phyloP scores from a whole-genome alignment of 2,329 filamentous ascomycete genomes.

The Cordyceps javanica region DNA sequence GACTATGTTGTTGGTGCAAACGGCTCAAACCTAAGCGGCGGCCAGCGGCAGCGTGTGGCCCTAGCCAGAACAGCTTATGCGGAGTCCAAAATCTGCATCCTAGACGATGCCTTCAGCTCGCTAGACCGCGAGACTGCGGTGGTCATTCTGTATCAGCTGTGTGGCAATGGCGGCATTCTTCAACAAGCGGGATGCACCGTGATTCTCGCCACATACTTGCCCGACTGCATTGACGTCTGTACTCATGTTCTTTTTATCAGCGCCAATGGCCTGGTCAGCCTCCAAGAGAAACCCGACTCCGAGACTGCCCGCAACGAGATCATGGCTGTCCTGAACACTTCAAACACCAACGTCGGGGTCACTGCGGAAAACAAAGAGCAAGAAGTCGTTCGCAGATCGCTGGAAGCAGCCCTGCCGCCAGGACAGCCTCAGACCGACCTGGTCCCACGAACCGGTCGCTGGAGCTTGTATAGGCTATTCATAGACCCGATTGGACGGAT shows the following conservation, averaged over 20 bases:
- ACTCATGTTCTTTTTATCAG: background rate
- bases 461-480: background rate
- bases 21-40: background rate
- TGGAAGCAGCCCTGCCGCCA: background rate
- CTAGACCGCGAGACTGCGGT: background rate
- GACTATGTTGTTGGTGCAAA: constrained; percentile 1
- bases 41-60: background rate
- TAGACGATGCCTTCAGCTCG: background rate
- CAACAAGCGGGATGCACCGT: no score
- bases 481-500: background rate
- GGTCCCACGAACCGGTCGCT: background rate
- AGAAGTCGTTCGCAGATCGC: background rate
- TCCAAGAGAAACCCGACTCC: background rate
- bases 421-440: background rate
- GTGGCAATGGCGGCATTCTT: background rate
- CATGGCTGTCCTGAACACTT: background rate
- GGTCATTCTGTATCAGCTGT: background rate
- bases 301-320: background rate
- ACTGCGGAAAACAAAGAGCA: background rate
- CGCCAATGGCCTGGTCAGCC: background rate
- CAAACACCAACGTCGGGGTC: background rate
- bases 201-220: no score
- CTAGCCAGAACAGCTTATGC: constrained; percentile 1
- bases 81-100: background rate
- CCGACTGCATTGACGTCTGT: background rate